These are phyloP conservation scores for Hypoxylon sp. DNA, from an alignment of 2,329 filamentous ascomycete genomes.

Conservation along the genomic window DNA sequence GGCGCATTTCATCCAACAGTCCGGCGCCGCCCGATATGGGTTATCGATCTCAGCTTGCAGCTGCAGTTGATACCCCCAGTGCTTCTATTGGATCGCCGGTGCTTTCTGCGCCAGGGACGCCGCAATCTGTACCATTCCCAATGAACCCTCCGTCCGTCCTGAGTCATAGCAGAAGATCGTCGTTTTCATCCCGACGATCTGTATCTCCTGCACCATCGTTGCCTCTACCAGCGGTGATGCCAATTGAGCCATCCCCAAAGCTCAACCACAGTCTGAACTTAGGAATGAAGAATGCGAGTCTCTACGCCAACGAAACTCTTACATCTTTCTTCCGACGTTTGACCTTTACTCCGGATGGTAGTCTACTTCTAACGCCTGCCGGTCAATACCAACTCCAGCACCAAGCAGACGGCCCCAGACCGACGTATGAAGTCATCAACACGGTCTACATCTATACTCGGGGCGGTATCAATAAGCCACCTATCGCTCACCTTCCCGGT, in stretches of 20 bases:
- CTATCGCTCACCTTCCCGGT: constrained; percentile 92
- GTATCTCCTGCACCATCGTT: constrained; percentile 93
- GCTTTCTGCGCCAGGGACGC: constrained; percentile 92
- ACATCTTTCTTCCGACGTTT: constrained; percentile 96
- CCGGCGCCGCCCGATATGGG: constrained; percentile 88
- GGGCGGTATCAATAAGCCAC: constrained; percentile 95
- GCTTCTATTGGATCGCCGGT: constrained; percentile 81
- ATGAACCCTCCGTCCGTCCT: constrained; percentile 96
- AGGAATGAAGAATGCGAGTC: constrained; percentile 83
- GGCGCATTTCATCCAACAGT: constrained; percentile 90
- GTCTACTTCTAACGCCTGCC: constrained; percentile 90
- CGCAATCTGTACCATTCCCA: constrained; percentile 86
- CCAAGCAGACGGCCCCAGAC: constrained; percentile 71
- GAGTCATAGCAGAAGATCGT: constrained; percentile 93
- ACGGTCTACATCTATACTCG: constrained; percentile 98
- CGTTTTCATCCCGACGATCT: constrained; percentile 88
- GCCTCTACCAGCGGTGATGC: constrained; percentile 94
- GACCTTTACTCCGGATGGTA: constrained; percentile 95
- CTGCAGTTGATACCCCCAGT: constrained; percentile 61
- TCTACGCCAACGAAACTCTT: constrained; percentile 96
- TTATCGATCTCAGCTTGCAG: constrained; percentile 72
- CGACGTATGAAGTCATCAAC: constrained; percentile 88
- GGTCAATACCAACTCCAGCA: constrained; percentile 92
- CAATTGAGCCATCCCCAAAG: constrained; percentile 88
- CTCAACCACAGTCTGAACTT: constrained; percentile 68